Base-by-base conservation (phyloP, 352 stramenopile genomes). In the Phytophthora tubulina region DNA sequence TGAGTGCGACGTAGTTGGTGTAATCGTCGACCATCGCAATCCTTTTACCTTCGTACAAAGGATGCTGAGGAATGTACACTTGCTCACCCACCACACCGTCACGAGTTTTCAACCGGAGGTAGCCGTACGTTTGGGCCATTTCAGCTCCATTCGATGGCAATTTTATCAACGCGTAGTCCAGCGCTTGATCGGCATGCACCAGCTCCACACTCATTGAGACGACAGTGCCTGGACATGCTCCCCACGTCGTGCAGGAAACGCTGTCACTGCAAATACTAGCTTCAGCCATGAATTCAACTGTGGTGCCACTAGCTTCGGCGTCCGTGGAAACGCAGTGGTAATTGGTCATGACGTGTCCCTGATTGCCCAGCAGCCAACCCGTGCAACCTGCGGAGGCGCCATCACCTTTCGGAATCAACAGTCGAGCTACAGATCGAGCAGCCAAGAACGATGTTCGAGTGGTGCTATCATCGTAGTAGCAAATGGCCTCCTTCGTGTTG, bases 81-180 rank as follows among this genome's bases (percentile, higher is more conserved):
- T 80, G 69, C 35, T 85, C 64, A 3, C 72, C 73, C 4, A 86
- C 72, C 1, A 67, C 57, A 9, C 64, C 75, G 1, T 63, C 59
- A 9, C 63, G 73, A 8, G 59, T 63, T 42, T 87, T 86, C 13
- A 91, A 63, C 15, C 82, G 75, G 35, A 93, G 52, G 35, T 82
- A 93, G 13, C 85, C 85, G 52, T 93, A 93, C 45, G 79, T 90
- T 31, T 67, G 27, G 2, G 78, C 50, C 2, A 85, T 49, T n/a
- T 82, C 44, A 9, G 64, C 52, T 42, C 73, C 77, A 31, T 77
- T 65, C n/a, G 70, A 45, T 9, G 63, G 58, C 6, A 91, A 55
- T 59, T 85, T 84, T 4, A 94, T 35, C 31, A 94, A 51, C 36
- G 86, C 78, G 55, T 92, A 94, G 72, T 94, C 86, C 32, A 94